Base-by-base conservation (phyloP, 768 basidiomycete genomes). In the Amanita subjunquillea region DNA sequence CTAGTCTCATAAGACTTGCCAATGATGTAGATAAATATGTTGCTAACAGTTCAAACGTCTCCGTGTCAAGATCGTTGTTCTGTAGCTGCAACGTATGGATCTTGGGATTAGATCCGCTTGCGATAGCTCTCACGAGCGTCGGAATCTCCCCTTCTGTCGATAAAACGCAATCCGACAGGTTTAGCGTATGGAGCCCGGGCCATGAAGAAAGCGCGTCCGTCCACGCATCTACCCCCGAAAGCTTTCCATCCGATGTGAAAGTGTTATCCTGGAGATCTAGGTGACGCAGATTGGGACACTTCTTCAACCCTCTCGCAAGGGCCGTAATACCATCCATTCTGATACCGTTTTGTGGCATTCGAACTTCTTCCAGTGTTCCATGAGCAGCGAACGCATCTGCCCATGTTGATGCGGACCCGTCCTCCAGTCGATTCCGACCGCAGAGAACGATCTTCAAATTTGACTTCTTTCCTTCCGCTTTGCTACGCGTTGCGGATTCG, bases 261-360 rank as follows among this genome's bases (percentile, higher is more conserved):
- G 87, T 85, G 62, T 91, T 90, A 68, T 98, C 96, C 67, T 97
- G 92, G 45, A 99, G 70, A 74, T 99, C 93, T 61, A 99, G 77
- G 57, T 82, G 70, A 61, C 82, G 73, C 48, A 99, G 71, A 39
- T 73, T 69, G 2, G 74, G 69, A 64, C 85, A 87, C 52, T 82
- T 73, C 10, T 80, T 66, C 30, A 99, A 67, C 3, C 93, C 95
- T 22, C 67, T 63, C 4, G 90, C 88, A 22, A 99, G 79, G 9
- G 80, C 78, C 7, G 76, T 77, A 62, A 95, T 87, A 3, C 96
- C 96, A 54, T 85, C 85, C 83, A 90, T 90, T 57, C 92, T 77
- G 60, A 99, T 97, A 4, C 95, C 96, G 62, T 99, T 97, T 73
- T 98, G 94, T n/a, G 90, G 88, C 83, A 98, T 85, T 54, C 88